Base-by-base conservation (phyloP, 352 stramenopile species). In the Phytopythium delawarense region DNA sequence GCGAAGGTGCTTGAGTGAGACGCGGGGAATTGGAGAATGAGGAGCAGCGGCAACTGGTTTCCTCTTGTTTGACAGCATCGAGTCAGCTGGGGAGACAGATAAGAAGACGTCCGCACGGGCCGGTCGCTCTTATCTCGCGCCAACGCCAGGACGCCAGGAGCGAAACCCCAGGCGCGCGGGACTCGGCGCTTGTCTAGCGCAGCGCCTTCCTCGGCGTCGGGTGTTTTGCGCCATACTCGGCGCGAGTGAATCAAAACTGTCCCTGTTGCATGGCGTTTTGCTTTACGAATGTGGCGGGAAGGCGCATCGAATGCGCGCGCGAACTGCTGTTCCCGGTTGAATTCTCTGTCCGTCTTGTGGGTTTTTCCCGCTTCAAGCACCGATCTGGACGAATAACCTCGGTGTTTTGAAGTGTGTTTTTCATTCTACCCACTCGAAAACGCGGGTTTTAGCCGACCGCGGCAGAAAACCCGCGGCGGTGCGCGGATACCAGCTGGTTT, bases 21-120 rank as follows among this genome's bases (percentile, higher is more conserved):
- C 9, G 21, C 44, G 34, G 59, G 60, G 65, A 75, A 72, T 75
- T 68, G 69, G 5, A 64, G 61, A 72, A 67, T 75, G 69, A 54
- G 39, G 35, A 37, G 52, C 25, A 4, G 7, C n/a, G 9, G 25
- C 25, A 28, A 15, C 15, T 15, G 23, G 25, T 18, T 28, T 40
- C 16, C n/a, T 50, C 44, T 50, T 50, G 44, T 50, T 28, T 28
- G 20, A 28, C 44, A 28, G 20, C 44, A 25, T 11, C 20, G n/a
- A 50, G 44, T 50, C 44, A 50, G 20, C 20, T 23, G 40, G 40
- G 40, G 25, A 45, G 39, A n/a, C 42, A n/a, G 44, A 50, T 50
- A 50, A 28, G 40, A 46, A 46, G 40, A 20, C 7, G 34, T 12
- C 11, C 4, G 34, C 34, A 30, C 37, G 37, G 37, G 16, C 37